These are phyloP conservation scores for Suillus luteus DNA, from an alignment of 768 basidiomycete genomes.

Conservation along the genomic window DNA sequence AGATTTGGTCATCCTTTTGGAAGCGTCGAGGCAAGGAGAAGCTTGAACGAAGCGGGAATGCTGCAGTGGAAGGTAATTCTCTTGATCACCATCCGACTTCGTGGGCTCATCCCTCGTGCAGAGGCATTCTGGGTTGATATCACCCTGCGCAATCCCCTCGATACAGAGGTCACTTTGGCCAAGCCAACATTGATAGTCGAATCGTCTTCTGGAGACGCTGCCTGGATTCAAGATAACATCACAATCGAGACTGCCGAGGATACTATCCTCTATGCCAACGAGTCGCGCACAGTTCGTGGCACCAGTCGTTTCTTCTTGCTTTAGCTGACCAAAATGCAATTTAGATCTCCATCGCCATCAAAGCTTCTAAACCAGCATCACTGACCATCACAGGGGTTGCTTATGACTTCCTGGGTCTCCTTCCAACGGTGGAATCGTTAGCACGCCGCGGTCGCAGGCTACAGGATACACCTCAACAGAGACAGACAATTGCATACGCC, in stretches of 20 bases:
- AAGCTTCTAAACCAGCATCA: conserved; percentile 49
- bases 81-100: background rate
- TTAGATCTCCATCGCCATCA: conserved; percentile 67
- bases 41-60: conserved; percentile 57
- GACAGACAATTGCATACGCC: conserved; percentile 69
- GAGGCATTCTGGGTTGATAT: conserved; percentile 82
- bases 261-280: conserved; percentile 60
- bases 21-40: conserved; percentile 52
- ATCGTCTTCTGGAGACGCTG: conserved; percentile 31
- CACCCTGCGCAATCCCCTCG: conserved; percentile 67
- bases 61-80: conserved; percentile 60
- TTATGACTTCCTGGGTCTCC: conserved; percentile 73
- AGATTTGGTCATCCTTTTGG: conserved; percentile 65
- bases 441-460: conserved; percentile 73
- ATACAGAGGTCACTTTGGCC: conserved; percentile 69
- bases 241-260: conserved; percentile 64
- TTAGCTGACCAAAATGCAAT: conserved; percentile 1
- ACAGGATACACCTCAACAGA: conserved; percentile 71
- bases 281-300: conserved; percentile 60
- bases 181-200: conserved; percentile 61
- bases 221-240: conserved; percentile 42
- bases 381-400: conserved; percentile 58
- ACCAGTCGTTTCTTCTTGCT: background rate
- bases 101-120: conserved; percentile 30
- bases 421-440: conserved; percentile 68